phyloP scores from a whole-genome alignment of 345 rosid species.

The Geranium rotundifolium region DNA sequence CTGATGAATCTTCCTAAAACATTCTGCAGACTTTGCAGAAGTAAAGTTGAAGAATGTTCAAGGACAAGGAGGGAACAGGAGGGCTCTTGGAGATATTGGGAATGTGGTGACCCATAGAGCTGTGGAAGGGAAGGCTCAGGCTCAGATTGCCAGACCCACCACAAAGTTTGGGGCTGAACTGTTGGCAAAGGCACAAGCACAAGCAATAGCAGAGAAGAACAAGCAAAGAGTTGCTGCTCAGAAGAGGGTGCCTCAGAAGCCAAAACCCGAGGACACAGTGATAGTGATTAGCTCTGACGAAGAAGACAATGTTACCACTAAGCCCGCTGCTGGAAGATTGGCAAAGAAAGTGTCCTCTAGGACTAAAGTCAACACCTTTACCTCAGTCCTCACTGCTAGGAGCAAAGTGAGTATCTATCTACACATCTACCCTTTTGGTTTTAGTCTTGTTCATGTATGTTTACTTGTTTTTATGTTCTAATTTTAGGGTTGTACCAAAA shows the following conservation, averaged over 20 bases:
- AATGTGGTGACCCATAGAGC: constrained; percentile 42
- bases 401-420: constrained; percentile 41
- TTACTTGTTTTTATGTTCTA: background rate
- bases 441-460: background rate
- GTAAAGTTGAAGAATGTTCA: constrained; percentile 34
- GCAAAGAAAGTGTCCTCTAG: constrained; percentile 2
- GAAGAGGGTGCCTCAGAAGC: constrained; percentile 22
- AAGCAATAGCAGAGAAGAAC: constrained; percentile 3
- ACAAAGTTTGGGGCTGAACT: constrained; percentile 12
- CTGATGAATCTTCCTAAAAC: too few relatives aligned
- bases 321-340: constrained; percentile 20
- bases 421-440: background rate
- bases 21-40: constrained; percentile 20
- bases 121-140: constrained; percentile 34
- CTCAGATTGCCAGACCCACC: constrained; percentile 9
- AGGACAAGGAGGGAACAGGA: constrained; percentile 41
- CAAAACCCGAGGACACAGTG: constrained; percentile 20
- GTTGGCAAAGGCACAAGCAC: constrained; percentile 11
- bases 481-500: background rate
- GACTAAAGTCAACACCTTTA: constrained; percentile 32
- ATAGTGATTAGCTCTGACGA: constrained; percentile 50
- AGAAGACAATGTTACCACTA: constrained; percentile 16
- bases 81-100: constrained; percentile 72
- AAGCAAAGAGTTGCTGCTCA: constrained; percentile 7
- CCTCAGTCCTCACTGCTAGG: constrained; percentile 54